Evolutionary conservation across 1,284 basidiomycete genomes (phyloP).

Genomic region (Ceratobasidium sp.): DNA sequence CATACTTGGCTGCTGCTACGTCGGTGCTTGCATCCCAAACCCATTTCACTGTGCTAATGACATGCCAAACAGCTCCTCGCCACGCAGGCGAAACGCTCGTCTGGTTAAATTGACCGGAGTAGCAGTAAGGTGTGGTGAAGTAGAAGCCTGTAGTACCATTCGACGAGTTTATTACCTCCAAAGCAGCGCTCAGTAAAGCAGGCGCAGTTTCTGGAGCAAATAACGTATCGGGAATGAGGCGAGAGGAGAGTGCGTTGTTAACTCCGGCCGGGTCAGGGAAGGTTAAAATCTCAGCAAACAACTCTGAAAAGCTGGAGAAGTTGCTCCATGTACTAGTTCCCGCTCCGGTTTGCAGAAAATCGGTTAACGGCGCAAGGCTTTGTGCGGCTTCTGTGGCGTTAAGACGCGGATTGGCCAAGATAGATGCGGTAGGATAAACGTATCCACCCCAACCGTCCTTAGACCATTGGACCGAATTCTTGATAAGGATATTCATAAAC

Average conservation of each 20-base stretch:
- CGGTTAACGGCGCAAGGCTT: slow-evolving; percentile 24
- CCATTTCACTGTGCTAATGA: neutral
- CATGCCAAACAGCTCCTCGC: slow-evolving; percentile 34
- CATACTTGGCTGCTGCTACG: neutral
- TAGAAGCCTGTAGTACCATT: slow-evolving; percentile 15
- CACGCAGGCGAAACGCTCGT: slow-evolving; percentile 37
- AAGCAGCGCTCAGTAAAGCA: neutral
- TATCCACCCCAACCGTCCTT: slow-evolving; percentile 48
- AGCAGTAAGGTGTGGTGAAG: slow-evolving; percentile 25
- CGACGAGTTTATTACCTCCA: neutral
- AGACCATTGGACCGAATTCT: slow-evolving; percentile 28
- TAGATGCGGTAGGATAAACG: slow-evolving; percentile 19
- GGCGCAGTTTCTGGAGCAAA: neutral
- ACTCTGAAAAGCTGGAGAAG: slow-evolving; percentile 1
- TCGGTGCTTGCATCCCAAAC: slow-evolving; percentile 13
- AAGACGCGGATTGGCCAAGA: slow-evolving; percentile 25
- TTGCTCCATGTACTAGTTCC: neutral
- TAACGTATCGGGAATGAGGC: slow-evolving; percentile 3
- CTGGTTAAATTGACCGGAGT: neutral
- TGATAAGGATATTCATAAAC: slow-evolving; percentile 12
- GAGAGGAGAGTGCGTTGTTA: slow-evolving; percentile 27
- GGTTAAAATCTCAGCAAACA: slow-evolving; percentile 1
- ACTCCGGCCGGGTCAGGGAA: slow-evolving; percentile 7
- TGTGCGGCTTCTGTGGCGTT: slow-evolving; percentile 22
- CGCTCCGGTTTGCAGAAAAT: slow-evolving; percentile 5